These are phyloP conservation scores for Pseudogymnoascus verrucosus DNA, from an alignment of 2,329 filamentous ascomycete genomes.

Conservation along the genomic window DNA sequence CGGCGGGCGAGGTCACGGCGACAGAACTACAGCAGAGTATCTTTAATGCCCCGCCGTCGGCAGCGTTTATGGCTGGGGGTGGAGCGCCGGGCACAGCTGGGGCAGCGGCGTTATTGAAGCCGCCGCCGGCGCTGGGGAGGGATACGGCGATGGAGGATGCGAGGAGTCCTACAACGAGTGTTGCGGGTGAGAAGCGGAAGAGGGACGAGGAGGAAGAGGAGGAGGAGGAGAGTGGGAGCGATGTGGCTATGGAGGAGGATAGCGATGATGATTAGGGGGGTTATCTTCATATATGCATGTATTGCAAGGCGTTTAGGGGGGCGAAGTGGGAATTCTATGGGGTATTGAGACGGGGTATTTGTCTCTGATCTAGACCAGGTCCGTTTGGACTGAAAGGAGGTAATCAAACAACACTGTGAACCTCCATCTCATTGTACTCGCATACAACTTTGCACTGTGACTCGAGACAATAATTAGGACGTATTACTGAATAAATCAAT, in stretches of 20 bases:
- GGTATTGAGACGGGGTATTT: background rate
- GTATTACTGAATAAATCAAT: background rate
- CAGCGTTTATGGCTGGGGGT: constrained; percentile 33
- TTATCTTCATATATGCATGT: constrained; percentile 6
- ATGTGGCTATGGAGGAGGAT: constrained; percentile 62
- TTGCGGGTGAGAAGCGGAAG: constrained; percentile 57
- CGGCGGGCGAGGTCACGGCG: constrained; percentile 50
- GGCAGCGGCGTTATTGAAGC: constrained; percentile 30
- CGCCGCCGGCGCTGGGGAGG: constrained; percentile 33
- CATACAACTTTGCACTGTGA: background rate
- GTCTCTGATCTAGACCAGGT: background rate
- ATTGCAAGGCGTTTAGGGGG: constrained; percentile 11
- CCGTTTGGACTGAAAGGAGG: background rate
- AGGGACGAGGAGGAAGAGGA: constrained; percentile 58
- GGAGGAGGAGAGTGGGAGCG: constrained; percentile 61
- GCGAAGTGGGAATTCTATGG: constrained; percentile 1
- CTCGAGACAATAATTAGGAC: background rate
- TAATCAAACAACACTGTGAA: background rate
- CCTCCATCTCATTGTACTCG: background rate
- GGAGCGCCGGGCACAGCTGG: constrained; percentile 30
- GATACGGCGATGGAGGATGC: constrained; percentile 45
- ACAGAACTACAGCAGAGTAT: constrained; percentile 74
- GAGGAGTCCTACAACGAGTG: constrained; percentile 40
- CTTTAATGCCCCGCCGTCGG: constrained; percentile 59
- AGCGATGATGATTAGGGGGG: constrained; percentile 62